Evolutionary conservation across 495 filamentous ascomycete species (phyloP).

Genomic region (Neurospora cerealis): DNA sequence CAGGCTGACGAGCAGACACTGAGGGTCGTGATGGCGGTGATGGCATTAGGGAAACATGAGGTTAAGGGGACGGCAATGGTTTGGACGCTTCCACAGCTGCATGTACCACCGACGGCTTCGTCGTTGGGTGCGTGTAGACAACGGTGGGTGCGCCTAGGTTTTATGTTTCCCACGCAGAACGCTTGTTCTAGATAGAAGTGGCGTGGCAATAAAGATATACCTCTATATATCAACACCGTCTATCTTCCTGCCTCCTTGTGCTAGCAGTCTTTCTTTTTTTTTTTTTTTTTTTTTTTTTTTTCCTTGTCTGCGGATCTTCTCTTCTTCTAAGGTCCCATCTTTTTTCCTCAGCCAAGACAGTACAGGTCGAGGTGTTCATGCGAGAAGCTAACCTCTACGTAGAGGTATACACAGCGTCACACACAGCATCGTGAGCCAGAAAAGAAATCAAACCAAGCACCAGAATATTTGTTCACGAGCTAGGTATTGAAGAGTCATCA

Average conservation of each 20-base stretch:
- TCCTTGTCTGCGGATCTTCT: background rate
- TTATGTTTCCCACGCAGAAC: no score
- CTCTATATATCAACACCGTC: no score
- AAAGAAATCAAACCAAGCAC: background rate
- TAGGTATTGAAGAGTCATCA: background rate
- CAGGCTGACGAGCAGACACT: background rate
- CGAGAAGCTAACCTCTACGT: background rate
- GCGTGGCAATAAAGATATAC: no score
- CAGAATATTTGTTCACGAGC: background rate
- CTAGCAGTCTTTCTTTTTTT: no score
- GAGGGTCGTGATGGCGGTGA: background rate
- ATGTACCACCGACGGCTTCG: background rate
- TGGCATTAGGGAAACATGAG: background rate
- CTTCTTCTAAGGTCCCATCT: background rate
- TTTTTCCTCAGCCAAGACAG: background rate
- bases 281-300: no score
- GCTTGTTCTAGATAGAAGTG: no score
- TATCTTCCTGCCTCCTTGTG: no score
- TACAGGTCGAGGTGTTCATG: background rate
- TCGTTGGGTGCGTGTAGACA: background rate
- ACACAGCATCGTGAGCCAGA: background rate
- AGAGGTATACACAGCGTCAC: background rate
- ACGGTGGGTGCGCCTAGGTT: background rate
- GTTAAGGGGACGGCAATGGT: background rate
- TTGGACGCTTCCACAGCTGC: background rate